These are phyloP conservation scores for Inga leiocalycina DNA, from an alignment of 306 rosid genomes.

Conservation along the genomic window DNA sequence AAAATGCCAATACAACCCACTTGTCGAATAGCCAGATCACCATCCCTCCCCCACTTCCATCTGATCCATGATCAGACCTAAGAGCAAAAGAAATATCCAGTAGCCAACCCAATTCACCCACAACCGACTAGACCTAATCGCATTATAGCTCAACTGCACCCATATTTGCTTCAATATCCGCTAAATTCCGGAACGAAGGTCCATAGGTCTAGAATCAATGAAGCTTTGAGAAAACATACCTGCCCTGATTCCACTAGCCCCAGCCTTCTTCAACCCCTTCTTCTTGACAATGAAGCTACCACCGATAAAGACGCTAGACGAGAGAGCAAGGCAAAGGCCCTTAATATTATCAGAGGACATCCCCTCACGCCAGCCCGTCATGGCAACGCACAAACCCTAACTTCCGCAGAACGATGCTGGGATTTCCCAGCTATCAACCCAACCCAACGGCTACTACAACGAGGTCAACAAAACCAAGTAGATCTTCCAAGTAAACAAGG, in stretches of 20 bases:
- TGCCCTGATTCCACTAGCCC: constrained; percentile 89
- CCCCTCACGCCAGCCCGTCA: constrained; percentile 71
- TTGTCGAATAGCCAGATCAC: neutral
- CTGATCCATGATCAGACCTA: constrained; percentile 25
- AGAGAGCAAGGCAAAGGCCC: constrained; percentile 78
- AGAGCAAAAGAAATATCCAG: constrained; percentile 12
- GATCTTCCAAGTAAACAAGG: constrained; percentile 3
- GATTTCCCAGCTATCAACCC: neutral
- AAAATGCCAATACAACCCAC: neutral
- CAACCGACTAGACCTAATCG: neutral
- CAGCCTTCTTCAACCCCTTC: constrained; percentile 90
- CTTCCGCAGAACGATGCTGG: neutral
- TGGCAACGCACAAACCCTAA: constrained; percentile 47
- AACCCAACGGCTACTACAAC: neutral
- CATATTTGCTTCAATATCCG: neutral
- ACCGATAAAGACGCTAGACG: constrained; percentile 87
- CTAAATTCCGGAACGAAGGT: constrained; percentile 1
- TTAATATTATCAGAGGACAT: constrained; percentile 85
- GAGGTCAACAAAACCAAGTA: neutral
- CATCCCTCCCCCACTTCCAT: neutral
- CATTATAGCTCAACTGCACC: neutral
- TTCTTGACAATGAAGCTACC: constrained; percentile 91
- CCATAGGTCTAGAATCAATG: neutral
- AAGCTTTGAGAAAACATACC: constrained; percentile 44
- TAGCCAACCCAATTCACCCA: neutral